Evolutionary conservation across 148 eudicot genomes (phyloP).

Genomic region (Silene uniflora): DNA sequence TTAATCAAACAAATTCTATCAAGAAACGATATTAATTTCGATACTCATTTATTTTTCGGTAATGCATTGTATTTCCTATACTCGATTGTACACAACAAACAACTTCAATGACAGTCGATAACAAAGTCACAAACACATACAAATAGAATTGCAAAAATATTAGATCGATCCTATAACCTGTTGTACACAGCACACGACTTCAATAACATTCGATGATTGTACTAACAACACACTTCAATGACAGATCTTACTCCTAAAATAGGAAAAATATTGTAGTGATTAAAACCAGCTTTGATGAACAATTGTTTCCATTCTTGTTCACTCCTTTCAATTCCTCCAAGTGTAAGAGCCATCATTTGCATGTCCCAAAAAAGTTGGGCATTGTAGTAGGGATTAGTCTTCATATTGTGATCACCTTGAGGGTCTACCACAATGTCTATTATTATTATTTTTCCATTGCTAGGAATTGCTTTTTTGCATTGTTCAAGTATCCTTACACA

Average conservation of each 20-base stretch:
- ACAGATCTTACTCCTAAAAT: conserved; percentile 1
- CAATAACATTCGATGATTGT: no score
- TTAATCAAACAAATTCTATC: no score
- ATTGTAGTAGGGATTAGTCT: background rate
- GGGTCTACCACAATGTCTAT: conserved; percentile 19
- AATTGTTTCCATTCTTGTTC: conserved; percentile 25
- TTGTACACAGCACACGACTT: no score
- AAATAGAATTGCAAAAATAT: no score
- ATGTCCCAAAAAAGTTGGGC: conserved; percentile 15
- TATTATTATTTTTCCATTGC: conserved; percentile 13
- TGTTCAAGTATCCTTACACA: conserved; percentile 21
- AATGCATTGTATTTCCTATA: no score
- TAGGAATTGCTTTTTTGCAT: conserved; percentile 23
- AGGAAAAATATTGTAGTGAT: background rate
- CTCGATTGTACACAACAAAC: no score
- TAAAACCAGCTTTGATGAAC: conserved; percentile 5
- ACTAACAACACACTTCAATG: background rate
- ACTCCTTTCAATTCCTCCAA: conserved; percentile 22
- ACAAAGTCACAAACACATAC: no score
- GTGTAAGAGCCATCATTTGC: background rate
- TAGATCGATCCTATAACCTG: no score
- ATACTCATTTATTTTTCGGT: no score
- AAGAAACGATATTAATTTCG: no score
- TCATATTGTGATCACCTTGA: background rate
- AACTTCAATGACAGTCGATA: no score